Percentiles rank a stretch among this genome's conserved stretches.
Conservation (phyloP, 345 rosid genomes). For the Angophora floribunda region DNA sequence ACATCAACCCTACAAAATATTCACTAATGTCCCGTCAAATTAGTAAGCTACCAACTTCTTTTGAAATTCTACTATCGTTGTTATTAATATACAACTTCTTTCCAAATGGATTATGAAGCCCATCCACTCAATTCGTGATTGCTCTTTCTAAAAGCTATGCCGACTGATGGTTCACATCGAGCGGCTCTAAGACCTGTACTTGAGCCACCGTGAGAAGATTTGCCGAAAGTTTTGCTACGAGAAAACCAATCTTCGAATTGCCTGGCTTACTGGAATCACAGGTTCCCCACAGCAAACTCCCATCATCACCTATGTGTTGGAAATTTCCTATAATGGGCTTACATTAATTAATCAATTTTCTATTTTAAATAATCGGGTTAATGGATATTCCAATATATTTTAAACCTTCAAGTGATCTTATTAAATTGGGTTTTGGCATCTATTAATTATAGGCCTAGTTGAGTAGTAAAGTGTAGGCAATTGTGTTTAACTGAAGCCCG, state of each 20-base stretch:
- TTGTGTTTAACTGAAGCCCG: too few species aligned
- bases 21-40: rapidly evolving
- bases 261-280: background rate
- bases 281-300: background rate
- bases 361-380: too few species aligned
- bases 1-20: background rate
- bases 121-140: conserved; percentile 2
- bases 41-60: background rate
- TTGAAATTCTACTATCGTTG: background rate
- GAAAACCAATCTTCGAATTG: background rate
- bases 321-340: conserved; percentile 1
- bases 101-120: conserved; percentile 6
- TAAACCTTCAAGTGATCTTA: too few species aligned
- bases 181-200: conserved; percentile 6
- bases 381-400: too few species aligned
- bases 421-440: too few species aligned
- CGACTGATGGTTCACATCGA: background rate
- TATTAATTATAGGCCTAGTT: too few species aligned
- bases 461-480: too few species aligned
- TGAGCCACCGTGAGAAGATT: conserved; percentile 15
- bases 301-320: background rate
- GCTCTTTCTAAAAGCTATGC: conserved; percentile 22
- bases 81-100: background rate
- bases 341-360: too few species aligned
- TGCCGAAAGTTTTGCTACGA: conserved; percentile 7